Conservation (phyloP, 2,329 filamentous ascomycete genomes). For the Thermoascus crustaceus region DNA sequence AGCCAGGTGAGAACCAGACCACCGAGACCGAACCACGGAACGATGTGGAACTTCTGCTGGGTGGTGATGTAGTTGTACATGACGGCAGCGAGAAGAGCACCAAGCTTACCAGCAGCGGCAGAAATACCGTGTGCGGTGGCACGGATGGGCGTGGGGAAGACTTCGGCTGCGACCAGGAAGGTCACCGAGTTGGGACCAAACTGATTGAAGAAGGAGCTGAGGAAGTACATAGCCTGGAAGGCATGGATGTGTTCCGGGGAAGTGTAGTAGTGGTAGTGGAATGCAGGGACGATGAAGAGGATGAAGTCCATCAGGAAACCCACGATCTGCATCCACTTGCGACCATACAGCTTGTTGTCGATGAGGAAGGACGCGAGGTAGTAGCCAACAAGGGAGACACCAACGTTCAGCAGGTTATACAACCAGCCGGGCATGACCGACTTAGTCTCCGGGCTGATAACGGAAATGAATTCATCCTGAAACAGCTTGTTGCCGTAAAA, state of each 20-base stretch:
- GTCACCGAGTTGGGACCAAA: slow-evolving; percentile 95
- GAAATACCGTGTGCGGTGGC: slow-evolving; percentile 91
- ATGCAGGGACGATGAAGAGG: slow-evolving; percentile 85
- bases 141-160: slow-evolving; percentile 90
- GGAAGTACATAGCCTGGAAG: slow-evolving; percentile 99
- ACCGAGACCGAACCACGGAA: slow-evolving; percentile 88
- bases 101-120: slow-evolving; percentile 82
- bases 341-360: slow-evolving; percentile 93
- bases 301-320: slow-evolving; percentile 91
- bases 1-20: slow-evolving; percentile 75
- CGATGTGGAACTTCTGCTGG: slow-evolving; percentile 78
- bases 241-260: slow-evolving; percentile 60
- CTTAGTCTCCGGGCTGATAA: slow-evolving; percentile 60
- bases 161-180: slow-evolving; percentile 91
- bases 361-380: slow-evolving; percentile 83
- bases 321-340: slow-evolving; percentile 92
- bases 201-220: slow-evolving; percentile 98
- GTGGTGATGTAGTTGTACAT: slow-evolving; percentile 92
- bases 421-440: slow-evolving; percentile 82
- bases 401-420: slow-evolving; percentile 88
- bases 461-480: slow-evolving; percentile 79
- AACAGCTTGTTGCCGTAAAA: slow-evolving; percentile 99
- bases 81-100: slow-evolving; percentile 76
- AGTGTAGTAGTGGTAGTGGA: slow-evolving; percentile 79
- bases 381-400: slow-evolving; percentile 78